These are phyloP conservation scores for Pleurotus pulmonarius DNA, from an alignment of 768 basidiomycete genomes.

Conservation along the genomic window DNA sequence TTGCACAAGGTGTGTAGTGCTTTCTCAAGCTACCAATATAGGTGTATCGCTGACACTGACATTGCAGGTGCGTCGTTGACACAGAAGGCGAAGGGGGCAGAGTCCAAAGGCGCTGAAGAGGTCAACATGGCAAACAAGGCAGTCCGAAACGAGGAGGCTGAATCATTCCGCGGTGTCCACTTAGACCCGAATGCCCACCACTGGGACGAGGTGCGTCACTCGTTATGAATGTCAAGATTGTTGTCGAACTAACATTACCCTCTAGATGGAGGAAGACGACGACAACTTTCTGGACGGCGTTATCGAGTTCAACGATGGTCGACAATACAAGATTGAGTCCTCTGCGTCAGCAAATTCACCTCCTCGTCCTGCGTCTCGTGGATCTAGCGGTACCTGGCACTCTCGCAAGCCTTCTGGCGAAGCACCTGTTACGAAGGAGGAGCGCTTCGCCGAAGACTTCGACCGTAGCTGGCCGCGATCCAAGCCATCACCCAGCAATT, in stretches of 20 bases:
- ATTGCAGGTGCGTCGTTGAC: conserved; percentile 20
- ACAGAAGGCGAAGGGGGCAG: conserved; percentile 32
- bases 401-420: conserved; percentile 19
- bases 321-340: conserved; percentile 80
- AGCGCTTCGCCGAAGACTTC: conserved; percentile 90
- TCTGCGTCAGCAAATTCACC: conserved; percentile 22
- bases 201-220: conserved; percentile 88
- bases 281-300: conserved; percentile 85
- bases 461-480: conserved; percentile 95
- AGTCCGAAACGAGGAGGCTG: conserved; percentile 75
- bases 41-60: conserved; percentile 12
- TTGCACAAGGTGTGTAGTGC: conserved; percentile 66
- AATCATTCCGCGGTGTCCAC: conserved; percentile 92
- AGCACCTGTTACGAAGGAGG: conserved; percentile 73
- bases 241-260: background rate
- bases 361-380: conserved; percentile 22
- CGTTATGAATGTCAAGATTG: conserved; percentile 9
- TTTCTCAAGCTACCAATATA: conserved; percentile 8
- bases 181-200: conserved; percentile 92
- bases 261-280: conserved; percentile 87
- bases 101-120: conserved; percentile 46
- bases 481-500: conserved; percentile 41
- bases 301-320: conserved; percentile 95
- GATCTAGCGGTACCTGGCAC: conserved; percentile 14
- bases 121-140: conserved; percentile 53